Evolutionary conservation across 108 stramenopile genomes (phyloP).

Genomic region (Nitzschia palea): DNA sequence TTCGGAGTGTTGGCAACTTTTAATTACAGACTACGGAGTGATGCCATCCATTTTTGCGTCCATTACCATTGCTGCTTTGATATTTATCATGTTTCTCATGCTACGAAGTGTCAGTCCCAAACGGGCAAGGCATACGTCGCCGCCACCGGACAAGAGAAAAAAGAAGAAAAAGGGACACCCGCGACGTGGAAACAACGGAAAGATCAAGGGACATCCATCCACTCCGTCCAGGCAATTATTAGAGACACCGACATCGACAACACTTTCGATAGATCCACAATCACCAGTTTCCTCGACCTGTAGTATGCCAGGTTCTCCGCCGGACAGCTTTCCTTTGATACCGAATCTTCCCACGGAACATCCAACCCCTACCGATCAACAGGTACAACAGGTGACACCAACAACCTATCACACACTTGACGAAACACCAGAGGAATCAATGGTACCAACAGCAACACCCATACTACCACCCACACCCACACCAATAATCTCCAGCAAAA

Average conservation of each 20-base stretch:
- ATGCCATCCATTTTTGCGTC: slow-evolving; percentile 45
- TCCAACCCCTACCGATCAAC: too few relatives aligned
- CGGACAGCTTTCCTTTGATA: too few relatives aligned
- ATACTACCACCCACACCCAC: too few relatives aligned
- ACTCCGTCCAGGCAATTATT: background rate
- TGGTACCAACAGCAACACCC: background rate
- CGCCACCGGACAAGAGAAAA: slow-evolving; percentile 26
- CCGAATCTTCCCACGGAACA: too few relatives aligned
- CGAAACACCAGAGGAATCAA: slow-evolving; percentile 2
- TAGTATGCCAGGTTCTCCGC: too few relatives aligned
- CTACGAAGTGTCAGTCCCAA: slow-evolving; percentile 34
- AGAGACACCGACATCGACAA: too few relatives aligned
- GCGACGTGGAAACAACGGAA: background rate
- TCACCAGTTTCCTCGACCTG: too few relatives aligned
- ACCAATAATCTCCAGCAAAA: background rate
- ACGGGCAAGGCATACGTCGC: background rate
- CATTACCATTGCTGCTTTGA: slow-evolving; percentile 35
- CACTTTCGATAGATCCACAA: too few relatives aligned
- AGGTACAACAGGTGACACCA: too few relatives aligned
- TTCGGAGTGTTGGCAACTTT: slow-evolving; percentile 27
- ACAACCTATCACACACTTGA: too few relatives aligned
- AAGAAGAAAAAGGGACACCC: slow-evolving; percentile 38
- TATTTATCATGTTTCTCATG: slow-evolving; percentile 40
- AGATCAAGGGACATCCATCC: background rate
- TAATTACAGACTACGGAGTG: slow-evolving; percentile 49